Evolutionary conservation across 768 basidiomycete species (phyloP), one percentile per base, ranked within the genome.

Genomic region (Russula compacta): DNA sequence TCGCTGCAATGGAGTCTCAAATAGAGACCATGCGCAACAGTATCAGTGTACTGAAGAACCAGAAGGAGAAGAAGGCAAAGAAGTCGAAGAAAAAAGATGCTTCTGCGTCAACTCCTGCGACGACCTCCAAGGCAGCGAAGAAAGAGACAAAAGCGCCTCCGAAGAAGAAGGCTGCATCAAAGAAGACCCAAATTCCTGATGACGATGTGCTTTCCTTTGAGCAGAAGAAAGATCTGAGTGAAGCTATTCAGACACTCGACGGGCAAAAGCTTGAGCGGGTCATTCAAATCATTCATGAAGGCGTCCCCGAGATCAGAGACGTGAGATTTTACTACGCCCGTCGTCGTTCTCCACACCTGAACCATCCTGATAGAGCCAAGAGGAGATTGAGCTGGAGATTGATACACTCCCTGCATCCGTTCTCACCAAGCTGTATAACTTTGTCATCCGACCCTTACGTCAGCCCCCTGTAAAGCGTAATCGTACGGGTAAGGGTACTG

Each of bases 321-420:
- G 95, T 97, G 72, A 76, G 93, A 79, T 6, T 11, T 6, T n/a
- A 14, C 33, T 55, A 73, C 19, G 21, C 38, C 47, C 39, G n/a
- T n/a, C 40, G 58, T 36, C 63, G 19, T 46, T 62, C 35, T n/a
- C 35, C 38, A 8, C 61, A 59, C 61, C 69, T 61, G 63, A 60
- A 53, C 14, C 61, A 33, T 55, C 66, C n/a, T 44, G 64, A 58
- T 76, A 93, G 91, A 93, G 91, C 73, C 89, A 88, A 49, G 93
- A 98, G 73, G 97, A 99, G 77, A 98, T 99, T 69, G 97, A 99
- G 73, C 83, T 99, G 46, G 97, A 99, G 74, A 98, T 99, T 69
- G 97, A 98, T 70, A 77, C 84, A 43, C 78, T 99, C 36, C 95
- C 97, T 52, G 79, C 89, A 7, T 73, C 81, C 35, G 95, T 97